Evolutionary conservation across 148 eudicot species (phyloP).

Genomic region (Dysphania ambrosioides): DNA sequence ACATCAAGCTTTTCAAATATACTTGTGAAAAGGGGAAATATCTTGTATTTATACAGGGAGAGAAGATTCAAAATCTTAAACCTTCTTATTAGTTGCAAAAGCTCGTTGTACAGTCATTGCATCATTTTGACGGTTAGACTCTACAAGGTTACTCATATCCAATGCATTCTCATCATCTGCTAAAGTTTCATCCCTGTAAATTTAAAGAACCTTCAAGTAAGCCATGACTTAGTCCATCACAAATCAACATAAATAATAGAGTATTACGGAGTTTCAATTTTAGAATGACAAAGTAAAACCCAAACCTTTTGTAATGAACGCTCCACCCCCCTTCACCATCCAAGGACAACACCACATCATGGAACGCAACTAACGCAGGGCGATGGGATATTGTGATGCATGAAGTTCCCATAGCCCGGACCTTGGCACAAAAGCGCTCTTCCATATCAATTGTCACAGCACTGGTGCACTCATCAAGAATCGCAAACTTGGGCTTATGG

Average conservation of each 20-base stretch:
- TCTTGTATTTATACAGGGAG: background rate
- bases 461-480: constrained; percentile 98
- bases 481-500: constrained; percentile 98
- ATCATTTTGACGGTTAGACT: constrained; percentile 79
- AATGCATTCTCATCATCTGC: constrained; percentile 37
- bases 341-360: constrained; percentile 89
- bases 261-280: background rate
- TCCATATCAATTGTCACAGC: constrained; percentile 99
- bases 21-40: background rate
- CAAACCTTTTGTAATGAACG: constrained; percentile 72
- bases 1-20: background rate
- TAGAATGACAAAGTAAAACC: constrained; percentile 13
- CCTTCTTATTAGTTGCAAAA: constrained; percentile 77
- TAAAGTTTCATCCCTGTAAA: constrained; percentile 57
- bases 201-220: constrained; percentile 17
- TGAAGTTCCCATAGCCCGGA: constrained; percentile 97
- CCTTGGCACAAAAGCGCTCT: constrained; percentile 96
- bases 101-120: constrained; percentile 95
- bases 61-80: constrained; percentile 22
- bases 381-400: constrained; percentile 99
- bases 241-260: background rate
- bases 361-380: constrained; percentile 97
- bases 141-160: constrained; percentile 40
- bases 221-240: constrained; percentile 10
- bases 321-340: constrained; percentile 99